A percentile compares a stretch with the other conserved stretches of the same genome.
phyloP scores from a whole-genome alignment of 2,329 filamentous ascomycete genomes.

The Ambrosiella xylebori region DNA sequence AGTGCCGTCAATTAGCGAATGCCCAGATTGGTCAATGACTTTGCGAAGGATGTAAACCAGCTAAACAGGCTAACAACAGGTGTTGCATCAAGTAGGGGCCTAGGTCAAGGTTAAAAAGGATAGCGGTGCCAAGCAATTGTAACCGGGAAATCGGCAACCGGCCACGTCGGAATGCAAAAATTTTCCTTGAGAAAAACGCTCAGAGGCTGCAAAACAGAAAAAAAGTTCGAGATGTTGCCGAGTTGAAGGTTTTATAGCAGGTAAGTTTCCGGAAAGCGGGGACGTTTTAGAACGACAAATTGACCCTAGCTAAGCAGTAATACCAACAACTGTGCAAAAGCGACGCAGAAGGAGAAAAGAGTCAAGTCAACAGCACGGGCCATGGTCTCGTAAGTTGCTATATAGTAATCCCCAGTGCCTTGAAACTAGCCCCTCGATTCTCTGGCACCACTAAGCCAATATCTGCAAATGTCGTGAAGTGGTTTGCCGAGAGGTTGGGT shows the following conservation, averaged over 20 bases:
- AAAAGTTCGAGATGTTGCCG: background rate
- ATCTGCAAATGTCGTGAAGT: background rate
- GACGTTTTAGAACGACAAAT: background rate
- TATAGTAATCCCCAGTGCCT: no score
- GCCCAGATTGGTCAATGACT: background rate
- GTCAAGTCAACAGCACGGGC: background rate
- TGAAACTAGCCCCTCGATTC: background rate
- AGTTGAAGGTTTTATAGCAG: no score
- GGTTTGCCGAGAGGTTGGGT: background rate
- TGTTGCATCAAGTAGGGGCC: background rate
- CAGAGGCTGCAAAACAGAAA: background rate
- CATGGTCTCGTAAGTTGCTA: constrained; percentile 1
- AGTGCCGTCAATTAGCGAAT: background rate
- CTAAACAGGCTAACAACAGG: background rate
- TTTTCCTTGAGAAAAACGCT: background rate
- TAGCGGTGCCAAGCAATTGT: background rate
- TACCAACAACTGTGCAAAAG: background rate
- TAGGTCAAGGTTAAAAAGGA: background rate
- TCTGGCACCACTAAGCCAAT: background rate
- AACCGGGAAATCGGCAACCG: background rate
- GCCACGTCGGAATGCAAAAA: background rate
- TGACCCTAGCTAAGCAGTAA: background rate
- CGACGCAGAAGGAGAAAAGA: background rate
- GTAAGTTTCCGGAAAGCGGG: no score
- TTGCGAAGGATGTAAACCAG: background rate